Base-by-base conservation (phyloP, 2,329 filamentous ascomycete genomes). In the Penicillium concentricum region DNA sequence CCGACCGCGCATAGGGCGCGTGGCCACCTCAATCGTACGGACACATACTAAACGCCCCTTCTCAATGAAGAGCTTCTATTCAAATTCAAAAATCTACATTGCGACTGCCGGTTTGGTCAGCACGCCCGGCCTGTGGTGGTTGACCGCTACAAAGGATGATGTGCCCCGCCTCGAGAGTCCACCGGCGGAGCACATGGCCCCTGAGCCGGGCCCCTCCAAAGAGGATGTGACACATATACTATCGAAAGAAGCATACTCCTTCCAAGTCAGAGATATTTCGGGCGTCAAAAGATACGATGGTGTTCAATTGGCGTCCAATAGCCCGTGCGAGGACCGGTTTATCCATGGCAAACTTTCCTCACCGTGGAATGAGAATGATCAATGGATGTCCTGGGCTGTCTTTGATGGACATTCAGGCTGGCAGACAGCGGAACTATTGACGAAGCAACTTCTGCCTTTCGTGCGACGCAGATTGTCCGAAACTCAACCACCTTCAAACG, bases 351-450 rank as follows among this genome's bases (percentile, higher is more conserved):
- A 62, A 53, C 35, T 69, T 45, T 46, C 59, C 12, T 67, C 69
- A 1, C 65, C 65, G 9, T 62, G 58, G 57, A 59, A 62, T 18
- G 60, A 63, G 3, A 59, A 54, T 9, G 49, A 54, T 16, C 52
- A 71, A 28, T 74, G 71, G 69, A 65, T 69, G 61, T 60, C 62
- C 10, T 78, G 74, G 74, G 72, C 61, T 9, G 68, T 78, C 28
- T 78, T 76, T 38, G 76, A 78, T 51, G 76, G 76, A 1, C 76
- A 79, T 64, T 34, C 53, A 5, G 68, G 67, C 5, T 61, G 54
- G 43, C 68, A 71, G 42, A 71, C 66, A 13, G 61, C 66, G 13
- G 64, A 66, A 1, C 39, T 71, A 20, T 54, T 70, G 20, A 59
- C 60, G 41, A 54, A 62, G 16, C 54, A 67, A 18, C 62, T 71